phyloP scores from a whole-genome alignment of 148 eudicot genomes.

The Rhododendron molle region DNA sequence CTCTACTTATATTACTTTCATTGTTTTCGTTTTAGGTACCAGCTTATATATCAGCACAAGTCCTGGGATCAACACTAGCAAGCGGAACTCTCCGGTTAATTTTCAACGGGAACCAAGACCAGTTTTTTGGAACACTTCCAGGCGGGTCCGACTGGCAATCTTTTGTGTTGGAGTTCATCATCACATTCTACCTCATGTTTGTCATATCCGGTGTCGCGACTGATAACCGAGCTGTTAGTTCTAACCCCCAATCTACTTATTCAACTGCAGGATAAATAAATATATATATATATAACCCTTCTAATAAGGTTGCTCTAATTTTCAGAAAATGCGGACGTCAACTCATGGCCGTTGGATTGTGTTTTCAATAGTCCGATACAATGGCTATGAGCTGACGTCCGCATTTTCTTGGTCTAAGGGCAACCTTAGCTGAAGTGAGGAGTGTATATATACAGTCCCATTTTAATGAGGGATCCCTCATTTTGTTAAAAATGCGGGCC shows the following conservation, averaged over 20 bases:
- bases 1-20: background rate
- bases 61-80: constrained; percentile 44
- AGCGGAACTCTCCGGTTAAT: constrained; percentile 43
- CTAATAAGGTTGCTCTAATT: too few relatives aligned
- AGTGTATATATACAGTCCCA: too few relatives aligned
- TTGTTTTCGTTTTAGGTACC: constrained; percentile 28
- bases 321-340: too few relatives aligned
- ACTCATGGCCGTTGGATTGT: too few relatives aligned
- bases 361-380: too few relatives aligned
- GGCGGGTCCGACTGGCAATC: constrained; percentile 37
- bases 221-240: constrained; percentile 47
- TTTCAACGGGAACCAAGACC: constrained; percentile 24
- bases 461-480: too few relatives aligned
- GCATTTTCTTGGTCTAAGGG: too few relatives aligned
- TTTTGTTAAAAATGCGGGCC: too few relatives aligned
- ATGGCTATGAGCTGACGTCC: too few relatives aligned
- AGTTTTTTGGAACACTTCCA: constrained; percentile 42
- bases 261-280: background rate
- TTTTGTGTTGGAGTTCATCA: constrained; percentile 40
- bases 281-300: too few relatives aligned
- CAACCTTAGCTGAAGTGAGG: too few relatives aligned
- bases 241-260: background rate
- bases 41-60: constrained; percentile 35
- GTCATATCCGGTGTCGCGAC: constrained; percentile 50
- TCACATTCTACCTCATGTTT: constrained; percentile 59